Evolutionary conservation across 2,329 filamentous ascomycete genomes (phyloP), one percentile per base, ranked within the genome.

Genomic region (Cercospora zeae-maydis): DNA sequence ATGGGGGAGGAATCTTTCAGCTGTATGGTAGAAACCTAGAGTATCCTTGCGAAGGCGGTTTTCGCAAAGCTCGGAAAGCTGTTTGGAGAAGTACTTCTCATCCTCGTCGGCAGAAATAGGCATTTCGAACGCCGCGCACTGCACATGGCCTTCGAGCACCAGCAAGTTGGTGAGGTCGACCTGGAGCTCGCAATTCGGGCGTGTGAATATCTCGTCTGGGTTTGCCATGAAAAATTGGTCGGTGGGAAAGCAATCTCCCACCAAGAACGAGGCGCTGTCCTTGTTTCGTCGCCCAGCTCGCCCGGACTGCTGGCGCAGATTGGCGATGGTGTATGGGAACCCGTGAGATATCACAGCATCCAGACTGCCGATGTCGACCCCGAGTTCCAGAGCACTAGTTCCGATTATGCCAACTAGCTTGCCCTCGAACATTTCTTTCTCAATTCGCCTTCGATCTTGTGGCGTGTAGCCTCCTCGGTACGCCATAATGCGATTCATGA

Each of bases 221-320:
- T 98, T 96, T 65, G 91, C 87, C 95, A 99, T 99, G 76, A 96
- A 99, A 74, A 96, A 88, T 74, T 99, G 95, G 74, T 99, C 95
- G 0, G 91, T 92, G 2, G 93, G 88, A 68, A 95, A 96, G 67
- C 87, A 87, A 73, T 97, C 93, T 2, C 93, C 95, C 0, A 99
- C 86, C 0, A 99, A 80, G 2, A 99, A 86, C 0, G 92, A 96
- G 2, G 99, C 81, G 0, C 93, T 96, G 75, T 99, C 95, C 72
- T 91, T 96, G 74, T 97, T 97, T 63, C 93, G 84, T 63, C 95
- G 86, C 11, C 95, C 95, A 19, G 95, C 95, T 71, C 95, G 86
- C 13, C 95, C 95, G 71, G 92, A 96, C 75, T 99, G 95, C 75
- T 99, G 95, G 9, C 95, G 86, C 52, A 98, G 81, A 72, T 98